These are phyloP conservation scores for Trichoderma arundinaceum DNA, from an alignment of 2,329 filamentous ascomycete genomes.

Conservation along the genomic window DNA sequence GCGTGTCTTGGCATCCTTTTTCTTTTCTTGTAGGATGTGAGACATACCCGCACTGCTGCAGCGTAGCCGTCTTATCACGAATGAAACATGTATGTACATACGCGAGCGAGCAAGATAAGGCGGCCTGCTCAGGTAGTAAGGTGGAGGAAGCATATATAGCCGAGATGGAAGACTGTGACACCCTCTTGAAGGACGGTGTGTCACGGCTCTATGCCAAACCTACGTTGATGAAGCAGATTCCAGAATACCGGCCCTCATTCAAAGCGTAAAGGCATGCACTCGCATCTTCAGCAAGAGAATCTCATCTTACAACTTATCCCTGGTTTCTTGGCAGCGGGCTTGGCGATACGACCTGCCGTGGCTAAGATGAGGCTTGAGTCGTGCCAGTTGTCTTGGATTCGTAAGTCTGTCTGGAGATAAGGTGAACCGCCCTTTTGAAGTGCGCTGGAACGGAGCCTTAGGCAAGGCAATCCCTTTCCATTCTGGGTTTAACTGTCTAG, in stretches of 20 bases:
- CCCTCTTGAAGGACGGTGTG: not conserved
- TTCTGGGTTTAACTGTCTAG: not conserved
- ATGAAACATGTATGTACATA: not conserved
- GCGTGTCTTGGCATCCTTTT: slow-evolving; percentile 4
- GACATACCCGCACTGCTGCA: not conserved
- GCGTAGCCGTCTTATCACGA: not conserved
- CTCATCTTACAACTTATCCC: slow-evolving; percentile 7
- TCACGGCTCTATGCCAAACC: slow-evolving; percentile 1
- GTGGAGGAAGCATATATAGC: no score
- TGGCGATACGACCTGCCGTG: slow-evolving; percentile 6
- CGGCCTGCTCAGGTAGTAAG: not conserved
- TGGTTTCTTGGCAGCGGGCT: slow-evolving; percentile 28
- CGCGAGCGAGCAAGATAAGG: not conserved
- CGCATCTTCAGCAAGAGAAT: not conserved
- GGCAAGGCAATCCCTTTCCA: not conserved
- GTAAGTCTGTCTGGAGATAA: not conserved
- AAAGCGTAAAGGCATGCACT: not conserved
- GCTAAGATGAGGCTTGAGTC: not conserved
- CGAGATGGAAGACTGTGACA: not conserved
- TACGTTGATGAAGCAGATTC: slow-evolving; percentile 11
- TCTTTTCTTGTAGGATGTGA: slow-evolving; percentile 1
- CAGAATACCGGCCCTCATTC: not conserved
- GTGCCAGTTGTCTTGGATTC: slow-evolving; percentile 19
- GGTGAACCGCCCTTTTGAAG: slow-evolving; percentile 9
- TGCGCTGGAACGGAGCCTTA: not conserved